Evolutionary conservation across 495 filamentous ascomycete genomes (phyloP).

Genomic region (Aspergillus haitiensis): DNA sequence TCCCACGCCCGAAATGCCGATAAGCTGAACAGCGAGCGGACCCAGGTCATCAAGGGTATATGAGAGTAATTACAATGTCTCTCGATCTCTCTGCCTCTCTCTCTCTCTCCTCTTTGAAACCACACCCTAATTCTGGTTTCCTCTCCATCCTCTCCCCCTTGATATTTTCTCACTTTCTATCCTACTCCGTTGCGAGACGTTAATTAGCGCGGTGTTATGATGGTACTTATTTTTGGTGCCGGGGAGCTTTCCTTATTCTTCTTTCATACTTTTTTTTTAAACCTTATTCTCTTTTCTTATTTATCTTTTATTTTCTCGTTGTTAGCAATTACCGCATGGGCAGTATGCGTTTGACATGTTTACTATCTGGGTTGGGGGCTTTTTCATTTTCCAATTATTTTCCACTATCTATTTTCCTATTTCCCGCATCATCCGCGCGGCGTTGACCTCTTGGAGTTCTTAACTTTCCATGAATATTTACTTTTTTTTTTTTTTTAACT

Average conservation of each 20-base stretch:
- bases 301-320: conserved; percentile 12
- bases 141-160: background rate
- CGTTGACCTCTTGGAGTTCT: conserved; percentile 25
- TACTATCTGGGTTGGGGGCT: conserved; percentile 22
- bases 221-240: background rate
- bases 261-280: conserved; percentile 5
- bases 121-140: background rate
- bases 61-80: conserved; percentile 29
- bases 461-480: conserved; percentile 3
- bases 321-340: conserved; percentile 19
- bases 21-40: conserved; percentile 87
- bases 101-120: background rate
- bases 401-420: conserved; percentile 13
- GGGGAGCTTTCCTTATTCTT: conserved; percentile 14
- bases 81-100: background rate
- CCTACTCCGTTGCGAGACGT: conserved; percentile 8
- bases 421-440: conserved; percentile 20
- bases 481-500: conserved; percentile 6
- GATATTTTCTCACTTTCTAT: background rate
- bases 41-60: conserved; percentile 65
- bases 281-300: conserved; percentile 20
- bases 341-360: conserved; percentile 14
- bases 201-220: conserved; percentile 37
- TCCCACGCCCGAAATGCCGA: conserved; percentile 87
- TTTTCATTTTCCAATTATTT: conserved; percentile 16